phyloP scores from a whole-genome alignment of 176 grass and related monocot species.

The Rhynchospora breviuscula region DNA sequence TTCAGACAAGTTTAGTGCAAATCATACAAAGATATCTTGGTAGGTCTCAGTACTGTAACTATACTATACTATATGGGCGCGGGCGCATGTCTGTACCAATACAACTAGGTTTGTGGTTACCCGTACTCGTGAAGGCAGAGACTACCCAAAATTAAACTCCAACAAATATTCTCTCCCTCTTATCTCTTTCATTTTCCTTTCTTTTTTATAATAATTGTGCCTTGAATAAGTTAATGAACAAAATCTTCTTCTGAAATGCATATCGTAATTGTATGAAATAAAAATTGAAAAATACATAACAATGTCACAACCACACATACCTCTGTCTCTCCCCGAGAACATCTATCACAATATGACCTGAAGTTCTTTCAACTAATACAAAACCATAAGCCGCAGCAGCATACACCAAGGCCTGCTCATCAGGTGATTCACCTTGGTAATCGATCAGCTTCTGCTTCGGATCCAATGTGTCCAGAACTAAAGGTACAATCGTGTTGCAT shows the following conservation, averaged over 20 bases:
- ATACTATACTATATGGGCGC: background rate
- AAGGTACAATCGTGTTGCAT: conserved; percentile 82
- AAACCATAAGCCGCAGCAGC: conserved; percentile 84
- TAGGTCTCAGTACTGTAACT: background rate
- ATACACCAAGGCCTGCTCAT: conserved; percentile 82
- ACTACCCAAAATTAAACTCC: background rate
- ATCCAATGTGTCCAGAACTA: conserved; percentile 52
- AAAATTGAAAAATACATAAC: background rate
- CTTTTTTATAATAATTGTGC: background rate
- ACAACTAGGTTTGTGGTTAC: background rate
- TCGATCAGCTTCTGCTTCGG: conserved; percentile 62
- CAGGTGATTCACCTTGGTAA: conserved; percentile 88
- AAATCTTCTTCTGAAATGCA: background rate
- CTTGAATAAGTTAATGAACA: background rate
- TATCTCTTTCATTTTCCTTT: background rate
- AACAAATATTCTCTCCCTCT: background rate
- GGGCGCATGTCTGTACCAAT: background rate
- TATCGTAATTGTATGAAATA: background rate
- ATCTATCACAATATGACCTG: conserved; percentile 62
- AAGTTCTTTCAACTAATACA: conserved; percentile 75
- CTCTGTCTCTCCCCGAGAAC: conserved; percentile 70
- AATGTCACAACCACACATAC: conserved; percentile 18
- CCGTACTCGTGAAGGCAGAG: background rate
- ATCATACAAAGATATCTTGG: background rate
- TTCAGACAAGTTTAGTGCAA: background rate